phyloP scores from a whole-genome alignment of 2,329 filamentous ascomycete genomes.

The Fusarium circinatum region DNA sequence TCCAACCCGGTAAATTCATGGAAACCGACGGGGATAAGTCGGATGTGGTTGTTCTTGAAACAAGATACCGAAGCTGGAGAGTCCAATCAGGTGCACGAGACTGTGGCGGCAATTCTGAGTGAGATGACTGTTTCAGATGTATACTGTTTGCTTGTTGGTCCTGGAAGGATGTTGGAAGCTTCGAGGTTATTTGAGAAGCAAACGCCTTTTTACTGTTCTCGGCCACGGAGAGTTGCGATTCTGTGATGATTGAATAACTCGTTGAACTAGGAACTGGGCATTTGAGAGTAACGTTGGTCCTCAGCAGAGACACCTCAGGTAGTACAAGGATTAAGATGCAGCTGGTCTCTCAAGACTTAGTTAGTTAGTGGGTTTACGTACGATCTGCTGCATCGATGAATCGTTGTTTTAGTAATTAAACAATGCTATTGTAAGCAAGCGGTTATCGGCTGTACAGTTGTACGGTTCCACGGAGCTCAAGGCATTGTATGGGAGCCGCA shows the following conservation, averaged over 20 bases:
- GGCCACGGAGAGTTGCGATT: not conserved
- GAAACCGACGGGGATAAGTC: conserved; percentile 21
- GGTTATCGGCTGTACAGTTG: not conserved
- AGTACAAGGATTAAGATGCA: not conserved
- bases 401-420: conserved; percentile 17
- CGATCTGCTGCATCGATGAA: not conserved
- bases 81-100: conserved; percentile 16
- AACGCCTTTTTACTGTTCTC: not conserved
- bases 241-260: not conserved
- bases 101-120: conserved; percentile 9
- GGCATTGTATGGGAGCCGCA: not conserved
- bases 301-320: not conserved
- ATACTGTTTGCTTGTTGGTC: conserved; percentile 7
- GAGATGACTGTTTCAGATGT: conserved; percentile 16
- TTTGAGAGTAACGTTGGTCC: not conserved
- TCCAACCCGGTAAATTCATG: not conserved
- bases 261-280: not conserved
- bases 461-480: not conserved
- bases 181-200: not conserved
- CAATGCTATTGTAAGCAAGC: conserved; percentile 24
- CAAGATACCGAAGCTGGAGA: not conserved
- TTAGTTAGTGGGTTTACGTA: not conserved
- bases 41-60: conserved; percentile 23
- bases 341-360: not conserved
- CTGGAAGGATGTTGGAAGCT: not conserved